Base-by-base conservation (phyloP, 306 rosid genomes). In the Geum urbanum region DNA sequence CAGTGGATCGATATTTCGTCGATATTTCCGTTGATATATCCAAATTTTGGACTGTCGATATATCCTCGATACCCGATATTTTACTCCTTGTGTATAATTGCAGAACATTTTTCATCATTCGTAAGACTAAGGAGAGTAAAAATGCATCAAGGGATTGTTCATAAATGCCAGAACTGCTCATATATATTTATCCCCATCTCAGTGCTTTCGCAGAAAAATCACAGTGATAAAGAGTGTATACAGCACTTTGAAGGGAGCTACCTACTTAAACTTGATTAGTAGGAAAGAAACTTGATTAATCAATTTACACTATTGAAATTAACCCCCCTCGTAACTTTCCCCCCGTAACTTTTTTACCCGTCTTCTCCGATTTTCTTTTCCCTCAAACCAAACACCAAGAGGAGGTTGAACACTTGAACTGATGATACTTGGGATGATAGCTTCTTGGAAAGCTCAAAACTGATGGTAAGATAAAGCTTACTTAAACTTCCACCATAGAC, bases 121-220 rank as follows among this genome's bases (percentile, higher is more conserved):
- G n/a, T n/a, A n/a, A n/a, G n/a, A n/a, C n/a, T n/a, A n/a, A n/a
- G n/a, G n/a, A n/a, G n/a, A n/a, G n/a, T n/a, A n/a, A n/a, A n/a
- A n/a, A n/a, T 9, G 46, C 3, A 1, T 2, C 11, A n/a, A 14
- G 18, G 61, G 49, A 1, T 37, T 12, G 72, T 20, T 39, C 72
- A 69, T 35, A 35, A 67, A 49, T 67, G 72, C 59, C 48, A 50
- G 47, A 68, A 56, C 6, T 53, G 52, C 63, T 40, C 51, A 53
- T 12, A 50, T 40, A 69, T 39, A 9, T 4, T 11, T 39, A 39
- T 6, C 39, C 61, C 61, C 50, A 19, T 47, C 64, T 14, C 41
- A 55, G 44, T 55, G 64, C 59, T 69, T 54, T 22, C 73, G 54
- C 27, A 22, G 63, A 69, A 43, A 51, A 54, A 69, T 22, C 44